These are phyloP conservation scores for Mixia osmundae DNA, from an alignment of 1,284 basidiomycete species.

Conservation along the genomic window DNA sequence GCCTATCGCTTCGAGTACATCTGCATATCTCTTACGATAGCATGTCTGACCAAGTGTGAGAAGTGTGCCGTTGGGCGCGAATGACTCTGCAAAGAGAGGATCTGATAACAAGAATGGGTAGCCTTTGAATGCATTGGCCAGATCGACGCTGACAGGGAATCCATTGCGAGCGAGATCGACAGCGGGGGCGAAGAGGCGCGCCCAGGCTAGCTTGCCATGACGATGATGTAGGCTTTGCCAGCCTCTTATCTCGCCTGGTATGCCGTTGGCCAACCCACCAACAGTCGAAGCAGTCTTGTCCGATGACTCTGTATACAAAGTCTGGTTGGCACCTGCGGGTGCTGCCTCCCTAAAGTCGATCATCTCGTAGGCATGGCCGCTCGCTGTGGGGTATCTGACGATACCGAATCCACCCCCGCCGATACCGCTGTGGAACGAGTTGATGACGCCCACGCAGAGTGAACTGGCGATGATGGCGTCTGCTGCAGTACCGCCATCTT, in stretches of 20 bases:
- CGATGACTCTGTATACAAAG: no score
- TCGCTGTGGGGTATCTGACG: no score
- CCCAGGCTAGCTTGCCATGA: constrained; percentile 21
- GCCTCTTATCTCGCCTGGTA: constrained; percentile 22
- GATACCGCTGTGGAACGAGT: no score
- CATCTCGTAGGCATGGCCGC: neutral
- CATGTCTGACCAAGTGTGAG: constrained; percentile 1
- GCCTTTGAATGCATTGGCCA: constrained; percentile 11
- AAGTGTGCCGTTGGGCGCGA: constrained; percentile 17
- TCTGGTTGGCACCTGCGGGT: constrained; percentile 1
- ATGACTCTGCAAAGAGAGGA: constrained; percentile 18
- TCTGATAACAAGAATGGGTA: constrained; percentile 15
- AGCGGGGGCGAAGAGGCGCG: constrained; percentile 17
- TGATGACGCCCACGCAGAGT: no score
- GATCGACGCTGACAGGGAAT: constrained; percentile 16
- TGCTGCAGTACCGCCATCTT: no score
- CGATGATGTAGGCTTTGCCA: constrained; percentile 19
- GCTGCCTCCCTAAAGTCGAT: no score
- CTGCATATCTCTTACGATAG: constrained; percentile 14
- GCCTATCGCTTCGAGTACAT: constrained; percentile 13
- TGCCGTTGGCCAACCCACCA: constrained; percentile 18
- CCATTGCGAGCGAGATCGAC: constrained; percentile 18
- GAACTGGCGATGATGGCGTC: no score
- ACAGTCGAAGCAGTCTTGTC: constrained; percentile 11
- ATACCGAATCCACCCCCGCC: no score